Evolutionary conservation across 2,329 filamentous ascomycete species (phyloP), one percentile per base, ranked within the genome.

Genomic region (Sclerotinia nivalis): DNA sequence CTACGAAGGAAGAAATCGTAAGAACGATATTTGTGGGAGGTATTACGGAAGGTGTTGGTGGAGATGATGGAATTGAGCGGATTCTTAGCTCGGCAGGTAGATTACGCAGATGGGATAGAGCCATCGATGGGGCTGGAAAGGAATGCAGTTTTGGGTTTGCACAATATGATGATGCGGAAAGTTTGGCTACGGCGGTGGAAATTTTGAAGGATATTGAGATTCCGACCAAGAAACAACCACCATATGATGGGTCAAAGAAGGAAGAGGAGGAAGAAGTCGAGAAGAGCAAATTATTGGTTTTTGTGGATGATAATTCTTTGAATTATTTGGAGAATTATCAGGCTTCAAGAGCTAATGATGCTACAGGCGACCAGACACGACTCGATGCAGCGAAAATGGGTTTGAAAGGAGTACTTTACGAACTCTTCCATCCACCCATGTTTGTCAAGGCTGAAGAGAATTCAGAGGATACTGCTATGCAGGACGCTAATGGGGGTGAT

Each of bases 81-180:
- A 88, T 99, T 50, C 82, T 99, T 56, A 83, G 87, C 59, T 87
- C 90, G n/a, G 91, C 91, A 0, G 94, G 94, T 54, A 89, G 86
- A 78, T 81, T 99, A 72, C 88, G 91, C 73, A 89, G 93, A 76
- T 99, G 94, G 93, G 93, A 94, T 73, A 85, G 93, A 71, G 90
- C 89, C 47, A 89, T 92, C 79, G 89, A 91, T 52, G 62, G 83
- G n/a, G 89, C 93, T 74, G 88, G 91, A 74, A 96, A 95, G 81
- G 89, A 89, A 69, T 90, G 91, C 80, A 91, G 90, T 73, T 98
- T 98, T 83, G 96, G 95, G 20, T 98, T 99, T 81, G 96, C 95
- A 71, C 92, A 97, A 80, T 99, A 92, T 80, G 95, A 97, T 73
- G 94, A 98, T 79, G 89, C 90, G 34, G 92, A 97, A 80, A 95